Base-by-base conservation (phyloP, 495 filamentous ascomycete genomes). In the Aspergillus nidulans region DNA sequence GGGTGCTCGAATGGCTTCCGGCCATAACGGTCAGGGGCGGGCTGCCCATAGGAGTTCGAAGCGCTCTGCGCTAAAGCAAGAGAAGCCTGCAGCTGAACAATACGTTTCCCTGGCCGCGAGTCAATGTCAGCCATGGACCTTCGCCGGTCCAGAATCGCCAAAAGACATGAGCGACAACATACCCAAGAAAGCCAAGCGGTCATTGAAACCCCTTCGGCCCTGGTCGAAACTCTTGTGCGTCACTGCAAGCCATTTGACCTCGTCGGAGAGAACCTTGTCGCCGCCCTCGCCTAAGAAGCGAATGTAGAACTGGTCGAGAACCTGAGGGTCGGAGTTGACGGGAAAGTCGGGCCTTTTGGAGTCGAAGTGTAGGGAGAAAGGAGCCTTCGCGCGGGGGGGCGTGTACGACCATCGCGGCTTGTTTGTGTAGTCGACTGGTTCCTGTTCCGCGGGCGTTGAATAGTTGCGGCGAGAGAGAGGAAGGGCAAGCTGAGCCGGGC, bases 151-250 rank as follows among this genome's bases (percentile, higher is more conserved):
- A 24, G 1, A 0, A 7, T 23, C 19, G 13, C 47, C 15, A 38
- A 2, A 38, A 25, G 19, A 21, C 16, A 4, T 9, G 26, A 16
- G 19, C 28, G 16, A 18, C 15, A 34, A n/a, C 38, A 63, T 81
- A 95, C 94, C 94, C 34, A 96, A 75, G 58, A 88, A 91, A n/a
- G 88, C 87, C 69, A 99, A 77, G 53, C 91, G 84, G 56, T 96
- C 92, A 69, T 97, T 99, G 75, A 88, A 96, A 10, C 91, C 91
- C 75, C 91, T 85, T 64, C 90, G 78, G 45, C 91, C 94, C 62
- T 97, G 90, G 72, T 97, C 94, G 69, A 96, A 97, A 71, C 90
- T 96, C 84, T 97, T 97, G 70, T 99, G 94, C 36, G 94, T 99
- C 53, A 99, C 82, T 10, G 92, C 92, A 60, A 97, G 79, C 94